Evolutionary conservation across 805 yeast species (phyloP).

Genomic region (Candida caryicola): DNA sequence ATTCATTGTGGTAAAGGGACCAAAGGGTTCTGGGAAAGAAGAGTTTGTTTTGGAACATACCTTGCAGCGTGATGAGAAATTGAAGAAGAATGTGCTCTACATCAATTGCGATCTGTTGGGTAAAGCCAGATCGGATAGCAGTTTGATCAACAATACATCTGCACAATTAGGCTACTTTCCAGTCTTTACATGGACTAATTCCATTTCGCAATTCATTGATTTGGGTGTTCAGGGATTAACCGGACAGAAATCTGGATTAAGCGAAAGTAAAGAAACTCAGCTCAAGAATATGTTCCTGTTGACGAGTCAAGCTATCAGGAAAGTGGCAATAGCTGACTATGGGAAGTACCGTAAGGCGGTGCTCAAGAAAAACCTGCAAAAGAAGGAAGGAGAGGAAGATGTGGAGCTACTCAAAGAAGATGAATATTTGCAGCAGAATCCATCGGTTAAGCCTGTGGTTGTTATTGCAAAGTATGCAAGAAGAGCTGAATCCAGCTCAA

Average conservation of each 20-base stretch:
- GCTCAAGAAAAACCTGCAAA: conserved; percentile 16
- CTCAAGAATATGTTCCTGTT: conserved; percentile 75
- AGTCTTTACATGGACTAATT: conserved; percentile 87
- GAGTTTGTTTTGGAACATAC: conserved; percentile 72
- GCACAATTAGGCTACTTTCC: conserved; percentile 87
- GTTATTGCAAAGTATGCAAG: conserved; percentile 73
- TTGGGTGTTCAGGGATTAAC: conserved; percentile 85
- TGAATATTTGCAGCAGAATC: conserved; percentile 79
- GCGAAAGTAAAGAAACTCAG: conserved; percentile 80
- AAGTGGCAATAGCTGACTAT: conserved; percentile 44
- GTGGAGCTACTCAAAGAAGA: conserved; percentile 59
- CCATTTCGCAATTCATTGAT: conserved; percentile 75
- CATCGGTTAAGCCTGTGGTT: conserved; percentile 80
- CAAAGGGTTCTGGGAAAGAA: conserved; percentile 92
- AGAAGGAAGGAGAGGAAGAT: conserved; percentile 21
- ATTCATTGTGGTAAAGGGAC: conserved; percentile 86
- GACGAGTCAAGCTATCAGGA: conserved; percentile 69
- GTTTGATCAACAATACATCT: conserved; percentile 66
- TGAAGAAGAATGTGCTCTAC: conserved; percentile 50
- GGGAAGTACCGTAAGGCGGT: conserved; percentile 24
- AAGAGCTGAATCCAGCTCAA: conserved; percentile 44
- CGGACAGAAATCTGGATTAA: conserved; percentile 89
- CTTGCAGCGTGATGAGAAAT: conserved; percentile 48
- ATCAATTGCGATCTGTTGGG: conserved; percentile 77
- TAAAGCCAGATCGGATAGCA: conserved; percentile 71